Conservation (phyloP, 306 rosid species). For the Dalbergia cultrata region DNA sequence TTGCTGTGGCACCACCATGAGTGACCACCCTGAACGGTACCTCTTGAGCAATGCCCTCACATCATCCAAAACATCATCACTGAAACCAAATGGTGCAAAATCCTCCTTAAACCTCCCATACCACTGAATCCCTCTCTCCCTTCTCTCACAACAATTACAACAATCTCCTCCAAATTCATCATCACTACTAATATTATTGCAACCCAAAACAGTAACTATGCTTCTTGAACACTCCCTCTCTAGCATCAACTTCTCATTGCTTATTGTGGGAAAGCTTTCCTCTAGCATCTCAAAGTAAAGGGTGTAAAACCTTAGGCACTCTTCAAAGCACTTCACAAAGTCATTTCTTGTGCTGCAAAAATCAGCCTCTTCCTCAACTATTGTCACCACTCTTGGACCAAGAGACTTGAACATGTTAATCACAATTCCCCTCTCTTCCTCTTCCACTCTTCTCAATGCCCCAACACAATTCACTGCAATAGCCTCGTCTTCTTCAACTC, state of each 20-base stretch:
- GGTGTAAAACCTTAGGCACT: conserved; percentile 78
- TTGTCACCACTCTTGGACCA: conserved; percentile 68
- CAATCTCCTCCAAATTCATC: neutral
- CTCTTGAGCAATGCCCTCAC: conserved; percentile 84
- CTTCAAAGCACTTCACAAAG: conserved; percentile 68
- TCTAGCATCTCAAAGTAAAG: conserved; percentile 84
- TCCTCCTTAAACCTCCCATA: conserved; percentile 58
- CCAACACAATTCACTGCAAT: conserved; percentile 78
- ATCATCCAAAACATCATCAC: conserved; percentile 89
- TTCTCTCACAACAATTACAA: conserved; percentile 58
- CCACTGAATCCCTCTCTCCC: conserved; percentile 87
- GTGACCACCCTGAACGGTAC: conserved; percentile 63
- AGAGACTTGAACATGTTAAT: conserved; percentile 61
- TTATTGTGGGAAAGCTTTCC: conserved; percentile 72
- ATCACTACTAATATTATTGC: conserved; percentile 28
- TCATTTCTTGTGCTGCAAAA: conserved; percentile 50
- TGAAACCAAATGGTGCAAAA: conserved; percentile 54
- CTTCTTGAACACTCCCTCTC: conserved; percentile 82
- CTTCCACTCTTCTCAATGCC: conserved; percentile 63
- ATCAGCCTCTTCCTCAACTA: conserved; percentile 92
- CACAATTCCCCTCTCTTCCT: conserved; percentile 57
- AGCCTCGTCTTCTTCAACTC: conserved; percentile 72
- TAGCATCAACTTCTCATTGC: conserved; percentile 72
- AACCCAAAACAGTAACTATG: conserved; percentile 82
- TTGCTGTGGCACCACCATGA: conserved; percentile 48